Percentiles rank a stretch among this genome's conserved stretches.
Evolutionary conservation across 306 rosid species (phyloP).

Genomic region (Lathyrus tuberosus): DNA sequence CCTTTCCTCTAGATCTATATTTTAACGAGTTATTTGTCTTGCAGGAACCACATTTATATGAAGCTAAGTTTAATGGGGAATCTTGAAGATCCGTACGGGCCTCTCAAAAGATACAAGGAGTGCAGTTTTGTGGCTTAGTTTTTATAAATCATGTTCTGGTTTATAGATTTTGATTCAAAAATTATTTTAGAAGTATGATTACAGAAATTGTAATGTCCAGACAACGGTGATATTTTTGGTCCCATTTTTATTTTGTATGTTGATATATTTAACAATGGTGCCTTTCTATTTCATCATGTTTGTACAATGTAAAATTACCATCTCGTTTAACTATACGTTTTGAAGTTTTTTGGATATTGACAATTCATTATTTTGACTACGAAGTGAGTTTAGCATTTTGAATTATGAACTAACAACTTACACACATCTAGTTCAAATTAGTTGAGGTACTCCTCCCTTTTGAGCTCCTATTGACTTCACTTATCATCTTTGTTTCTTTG

Average conservation of each 20-base stretch:
- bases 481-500: too few species aligned
- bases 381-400: too few species aligned
- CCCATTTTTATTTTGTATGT: constrained; percentile 12
- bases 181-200: constrained; percentile 39
- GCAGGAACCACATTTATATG: constrained; percentile 83
- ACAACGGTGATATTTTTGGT: constrained; percentile 8
- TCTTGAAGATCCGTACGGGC: constrained; percentile 47
- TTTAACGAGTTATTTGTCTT: constrained; percentile 34
- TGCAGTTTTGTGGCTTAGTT: constrained; percentile 34
- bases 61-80: constrained; percentile 71
- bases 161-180: constrained; percentile 45
- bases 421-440: too few species aligned
- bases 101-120: constrained; percentile 1
- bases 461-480: too few species aligned
- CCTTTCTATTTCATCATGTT: constrained; percentile 7
- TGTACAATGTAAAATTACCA: constrained; percentile 6
- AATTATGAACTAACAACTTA: too few species aligned
- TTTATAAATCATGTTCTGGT: constrained; percentile 35
- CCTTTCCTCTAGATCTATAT: background rate
- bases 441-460: too few species aligned
- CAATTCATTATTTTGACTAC: background rate
- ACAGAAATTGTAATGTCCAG: constrained; percentile 35
- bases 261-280: constrained; percentile 30
- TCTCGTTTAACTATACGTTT: background rate
- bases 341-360: background rate